A percentile compares a stretch with the other conserved stretches of the same genome.
These are phyloP conservation scores for Metschnikowia drakensbergensis DNA, from an alignment of 805 yeast genomes.

Conservation along the genomic window DNA sequence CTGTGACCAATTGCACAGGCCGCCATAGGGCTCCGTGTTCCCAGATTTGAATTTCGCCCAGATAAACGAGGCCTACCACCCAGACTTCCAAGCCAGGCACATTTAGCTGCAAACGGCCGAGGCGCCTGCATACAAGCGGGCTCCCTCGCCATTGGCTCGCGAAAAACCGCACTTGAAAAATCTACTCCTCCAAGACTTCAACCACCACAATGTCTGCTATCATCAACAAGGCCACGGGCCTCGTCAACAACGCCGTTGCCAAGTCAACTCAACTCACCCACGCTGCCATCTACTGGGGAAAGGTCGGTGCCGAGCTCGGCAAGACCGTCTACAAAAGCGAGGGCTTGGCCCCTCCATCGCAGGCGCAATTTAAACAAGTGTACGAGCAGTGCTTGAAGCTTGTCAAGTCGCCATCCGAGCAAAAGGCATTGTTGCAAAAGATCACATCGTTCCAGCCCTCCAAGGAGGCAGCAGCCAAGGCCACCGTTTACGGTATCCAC, in stretches of 20 bases:
- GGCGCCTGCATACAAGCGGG: slow-evolving; percentile 5
- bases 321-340: slow-evolving; percentile 86
- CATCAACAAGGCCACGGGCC: slow-evolving; percentile 37
- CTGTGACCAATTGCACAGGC: too few relatives aligned
- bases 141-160: slow-evolving; percentile 7
- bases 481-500: slow-evolving; percentile 76
- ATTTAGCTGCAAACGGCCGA: too few relatives aligned
- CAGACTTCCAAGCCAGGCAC: too few relatives aligned
- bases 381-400: slow-evolving; percentile 47
- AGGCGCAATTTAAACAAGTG: slow-evolving; percentile 70
- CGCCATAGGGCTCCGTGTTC: too few relatives aligned
- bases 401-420: slow-evolving; percentile 45
- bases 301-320: slow-evolving; percentile 59
- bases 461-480: slow-evolving; percentile 58
- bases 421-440: slow-evolving; percentile 51
- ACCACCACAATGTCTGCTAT: slow-evolving; percentile 38
- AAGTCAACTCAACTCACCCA: slow-evolving; percentile 42
- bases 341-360: slow-evolving; percentile 87
- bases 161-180: slow-evolving; percentile 7
- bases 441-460: slow-evolving; percentile 44
- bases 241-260: slow-evolving; percentile 33
- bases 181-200: neutral
- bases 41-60: too few relatives aligned
- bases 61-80: too few relatives aligned
- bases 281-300: slow-evolving; percentile 74